Evolutionary conservation across 768 basidiomycete species (phyloP), one percentile per base, ranked within the genome.

Genomic region (Aureoboletus auriporus): DNA sequence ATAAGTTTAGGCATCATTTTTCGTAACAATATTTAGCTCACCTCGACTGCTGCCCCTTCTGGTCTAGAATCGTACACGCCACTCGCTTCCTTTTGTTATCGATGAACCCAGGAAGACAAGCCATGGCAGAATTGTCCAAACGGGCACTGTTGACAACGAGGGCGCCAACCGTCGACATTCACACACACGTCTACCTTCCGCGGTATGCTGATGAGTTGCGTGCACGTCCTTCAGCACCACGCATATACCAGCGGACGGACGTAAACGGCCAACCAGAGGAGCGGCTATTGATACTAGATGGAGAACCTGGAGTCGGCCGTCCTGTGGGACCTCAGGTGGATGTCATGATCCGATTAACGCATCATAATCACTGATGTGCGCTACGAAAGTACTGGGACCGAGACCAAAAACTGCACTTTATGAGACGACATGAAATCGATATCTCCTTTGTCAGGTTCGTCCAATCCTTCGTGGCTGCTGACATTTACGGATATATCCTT

Each of bases 171-270:
- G 79, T 93, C 39, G 91, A 93, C 69, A 73, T 93, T 29, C 91
- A 93, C 72, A 89, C 88, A 5, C 91, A 93, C 54, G 78, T 92
- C 36, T 93, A 90, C 61, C 77, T 90, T 16, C 87, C 89, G 2
- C 76, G 86, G 30, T 93, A 93, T 65, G 79, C 83, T 16, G 71
- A 82, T 0, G 68, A 90, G 42, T 71, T 93, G 39, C 78, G 87
- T 36, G 72, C 79, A 30, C 79, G 91, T 36, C 66, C 76, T 4
- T 63, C 70, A 13, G 84, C 80, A 2, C 89, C 90, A 20, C 77
- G 82, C 35, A 89, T 91, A 54, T 74, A 86, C 50, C 69, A 71
- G 31, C 68, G 75, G 12, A 65, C 64, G 2, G 66, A 45, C 5
- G 46, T 71, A 14, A 71, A 79, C 17, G 78, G 76, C 35, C 66